Percentiles rank a stretch among this genome's conserved stretches.
Conservation (phyloP, 768 basidiomycete species). For the Boletus insuetus region DNA sequence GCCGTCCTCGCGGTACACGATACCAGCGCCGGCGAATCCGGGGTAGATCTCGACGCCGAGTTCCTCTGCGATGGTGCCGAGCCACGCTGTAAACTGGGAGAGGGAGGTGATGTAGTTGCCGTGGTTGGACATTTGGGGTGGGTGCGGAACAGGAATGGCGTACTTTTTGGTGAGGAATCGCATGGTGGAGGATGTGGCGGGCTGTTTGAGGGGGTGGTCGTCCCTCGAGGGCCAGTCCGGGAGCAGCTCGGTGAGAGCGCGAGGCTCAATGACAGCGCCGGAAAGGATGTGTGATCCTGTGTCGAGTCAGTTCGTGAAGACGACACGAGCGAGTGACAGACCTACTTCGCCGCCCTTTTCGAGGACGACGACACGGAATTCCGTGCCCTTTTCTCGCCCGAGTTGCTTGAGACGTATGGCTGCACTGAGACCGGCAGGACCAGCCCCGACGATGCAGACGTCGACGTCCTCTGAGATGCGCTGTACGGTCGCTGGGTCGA, state of each 20-base stretch:
- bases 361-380: constrained; percentile 87
- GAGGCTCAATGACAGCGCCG: constrained; percentile 92
- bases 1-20: constrained; percentile 63
- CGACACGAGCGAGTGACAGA: constrained; percentile 36
- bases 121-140: constrained; percentile 94
- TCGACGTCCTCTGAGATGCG: constrained; percentile 91
- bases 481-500: constrained; percentile 65
- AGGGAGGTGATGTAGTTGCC: constrained; percentile 93
- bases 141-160: constrained; percentile 86
- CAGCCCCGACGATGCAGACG: constrained; percentile 95
- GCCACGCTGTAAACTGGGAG: constrained; percentile 86
- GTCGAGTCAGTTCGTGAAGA: neutral
- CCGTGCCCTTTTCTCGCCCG: constrained; percentile 44
- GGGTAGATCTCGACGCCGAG: constrained; percentile 94
- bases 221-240: constrained; percentile 72
- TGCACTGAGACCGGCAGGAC: constrained; percentile 94
- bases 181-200: constrained; percentile 79
- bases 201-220: constrained; percentile 78
- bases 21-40: constrained; percentile 88
- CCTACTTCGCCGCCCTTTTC: constrained; percentile 96
- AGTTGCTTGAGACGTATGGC: constrained; percentile 95
- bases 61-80: constrained; percentile 80
- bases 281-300: constrained; percentile 92
- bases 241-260: constrained; percentile 85
- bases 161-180: constrained; percentile 69